Evolutionary conservation across 208 protist species (phyloP).

Genomic region (Crithidia bombi): DNA sequence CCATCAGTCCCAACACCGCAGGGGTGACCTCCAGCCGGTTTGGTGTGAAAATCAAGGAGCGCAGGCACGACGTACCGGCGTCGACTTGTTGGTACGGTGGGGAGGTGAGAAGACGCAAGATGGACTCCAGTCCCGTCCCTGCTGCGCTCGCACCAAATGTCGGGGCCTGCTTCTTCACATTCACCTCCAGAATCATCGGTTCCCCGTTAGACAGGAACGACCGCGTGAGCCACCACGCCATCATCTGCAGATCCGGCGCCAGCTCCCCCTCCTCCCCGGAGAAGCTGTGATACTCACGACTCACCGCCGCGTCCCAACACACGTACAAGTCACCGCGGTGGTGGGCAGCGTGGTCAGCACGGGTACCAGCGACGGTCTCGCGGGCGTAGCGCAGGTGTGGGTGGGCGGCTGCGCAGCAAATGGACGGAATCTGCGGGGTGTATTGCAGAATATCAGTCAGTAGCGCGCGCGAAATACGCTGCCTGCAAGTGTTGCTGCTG

Average conservation of each 20-base stretch:
- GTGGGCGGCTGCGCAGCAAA: constrained; percentile 23
- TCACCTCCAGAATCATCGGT: constrained; percentile 29
- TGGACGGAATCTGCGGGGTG: constrained; percentile 27
- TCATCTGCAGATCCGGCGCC: constrained; percentile 12
- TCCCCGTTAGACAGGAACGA: not conserved
- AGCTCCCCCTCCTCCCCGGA: constrained; percentile 15
- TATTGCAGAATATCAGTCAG: constrained; percentile 19
- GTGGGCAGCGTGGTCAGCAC: not conserved
- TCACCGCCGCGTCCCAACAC: constrained; percentile 16
- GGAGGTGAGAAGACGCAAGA: constrained; percentile 16
- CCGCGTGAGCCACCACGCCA: constrained; percentile 26
- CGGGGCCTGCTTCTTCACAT: constrained; percentile 16
- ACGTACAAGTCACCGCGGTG: constrained; percentile 27
- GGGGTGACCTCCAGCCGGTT: constrained; percentile 6
- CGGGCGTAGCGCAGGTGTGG: constrained; percentile 26
- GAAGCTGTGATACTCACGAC: constrained; percentile 26
- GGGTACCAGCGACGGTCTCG: constrained; percentile 21
- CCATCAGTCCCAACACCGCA: constrained; percentile 7
- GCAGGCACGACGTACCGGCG: constrained; percentile 22
- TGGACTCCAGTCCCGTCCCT: not conserved
- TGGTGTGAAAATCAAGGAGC: constrained; percentile 16
- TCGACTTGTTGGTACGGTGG: constrained; percentile 26
- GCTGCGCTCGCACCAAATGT: not conserved
- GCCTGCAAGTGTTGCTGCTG: not conserved
- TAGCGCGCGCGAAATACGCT: constrained; percentile 4